Conservation (phyloP, 192 early-diverging fungal species). For the Entomortierella chlamydospora region DNA sequence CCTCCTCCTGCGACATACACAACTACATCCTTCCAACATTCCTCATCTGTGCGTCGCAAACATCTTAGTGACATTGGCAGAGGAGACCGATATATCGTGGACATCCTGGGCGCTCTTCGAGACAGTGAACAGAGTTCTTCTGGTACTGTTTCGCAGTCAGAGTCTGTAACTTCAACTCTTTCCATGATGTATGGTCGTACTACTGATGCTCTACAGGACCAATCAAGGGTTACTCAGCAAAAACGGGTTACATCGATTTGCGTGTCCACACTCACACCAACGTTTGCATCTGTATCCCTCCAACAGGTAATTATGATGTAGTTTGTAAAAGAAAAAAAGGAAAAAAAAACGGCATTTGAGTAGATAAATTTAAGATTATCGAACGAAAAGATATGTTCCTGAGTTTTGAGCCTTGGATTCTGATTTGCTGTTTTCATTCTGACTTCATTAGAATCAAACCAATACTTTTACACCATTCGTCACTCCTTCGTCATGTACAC, state of each 20-base stretch:
- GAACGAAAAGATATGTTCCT: not conserved
- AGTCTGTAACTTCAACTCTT: not conserved
- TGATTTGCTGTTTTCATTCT: not conserved
- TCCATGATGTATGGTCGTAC: too few relatives aligned
- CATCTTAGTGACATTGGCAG: slow-evolving; percentile 29
- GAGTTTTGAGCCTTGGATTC: not conserved
- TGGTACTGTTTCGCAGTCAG: not conserved
- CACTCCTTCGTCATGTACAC: too few relatives aligned
- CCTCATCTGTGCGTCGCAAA: slow-evolving; percentile 9
- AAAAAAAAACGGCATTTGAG: not conserved
- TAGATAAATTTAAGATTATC: not conserved
- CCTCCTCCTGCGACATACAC: slow-evolving; percentile 7
- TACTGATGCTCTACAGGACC: too few relatives aligned
- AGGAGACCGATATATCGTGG: slow-evolving; percentile 7
- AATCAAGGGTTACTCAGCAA: too few relatives aligned
- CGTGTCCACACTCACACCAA: too few relatives aligned
- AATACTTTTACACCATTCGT: too few relatives aligned
- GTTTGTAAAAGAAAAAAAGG: not conserved
- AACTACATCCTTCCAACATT: not conserved
- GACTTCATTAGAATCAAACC: not conserved
- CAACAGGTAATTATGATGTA: slow-evolving; percentile 1
- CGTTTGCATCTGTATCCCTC: too few relatives aligned
- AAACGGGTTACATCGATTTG: too few relatives aligned
- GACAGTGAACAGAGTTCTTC: slow-evolving; percentile 10
- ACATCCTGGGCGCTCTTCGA: slow-evolving; percentile 33